Conservation (phyloP, 73 alveolate species). For the Tetrahymena elliotti region DNA sequence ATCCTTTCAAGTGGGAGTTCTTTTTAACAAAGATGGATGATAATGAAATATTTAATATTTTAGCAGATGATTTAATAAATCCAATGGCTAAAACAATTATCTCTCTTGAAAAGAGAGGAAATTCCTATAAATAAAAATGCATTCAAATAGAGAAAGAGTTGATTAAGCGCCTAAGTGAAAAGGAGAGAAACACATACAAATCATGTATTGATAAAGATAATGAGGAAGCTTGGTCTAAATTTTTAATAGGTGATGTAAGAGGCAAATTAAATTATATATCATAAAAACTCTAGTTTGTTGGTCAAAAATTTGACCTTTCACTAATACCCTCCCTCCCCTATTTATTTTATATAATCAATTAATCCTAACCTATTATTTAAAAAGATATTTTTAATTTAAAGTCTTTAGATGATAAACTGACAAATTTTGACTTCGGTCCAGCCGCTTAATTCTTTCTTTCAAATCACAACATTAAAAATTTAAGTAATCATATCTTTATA, state of each 20-base stretch:
- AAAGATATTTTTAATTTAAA: background rate
- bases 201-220: background rate
- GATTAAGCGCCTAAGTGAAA: background rate
- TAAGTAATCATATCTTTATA: background rate
- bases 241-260: background rate
- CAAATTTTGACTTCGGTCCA: background rate
- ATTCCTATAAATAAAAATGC: background rate
- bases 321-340: background rate
- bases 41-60: background rate
- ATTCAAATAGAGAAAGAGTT: background rate
- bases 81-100: background rate
- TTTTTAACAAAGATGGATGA: background rate
- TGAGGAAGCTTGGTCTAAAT: background rate
- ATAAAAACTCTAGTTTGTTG: background rate
- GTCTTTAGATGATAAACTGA: background rate
- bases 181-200: background rate
- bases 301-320: background rate
- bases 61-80: background rate
- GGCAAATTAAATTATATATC: background rate
- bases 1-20: background rate
- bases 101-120: background rate
- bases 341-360: background rate
- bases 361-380: background rate
- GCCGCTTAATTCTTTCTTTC: background rate
- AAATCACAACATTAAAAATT: background rate